Evolutionary conservation across 2,329 filamentous ascomycete genomes (phyloP).

Genomic region (Ascosphaera pollenicola): DNA sequence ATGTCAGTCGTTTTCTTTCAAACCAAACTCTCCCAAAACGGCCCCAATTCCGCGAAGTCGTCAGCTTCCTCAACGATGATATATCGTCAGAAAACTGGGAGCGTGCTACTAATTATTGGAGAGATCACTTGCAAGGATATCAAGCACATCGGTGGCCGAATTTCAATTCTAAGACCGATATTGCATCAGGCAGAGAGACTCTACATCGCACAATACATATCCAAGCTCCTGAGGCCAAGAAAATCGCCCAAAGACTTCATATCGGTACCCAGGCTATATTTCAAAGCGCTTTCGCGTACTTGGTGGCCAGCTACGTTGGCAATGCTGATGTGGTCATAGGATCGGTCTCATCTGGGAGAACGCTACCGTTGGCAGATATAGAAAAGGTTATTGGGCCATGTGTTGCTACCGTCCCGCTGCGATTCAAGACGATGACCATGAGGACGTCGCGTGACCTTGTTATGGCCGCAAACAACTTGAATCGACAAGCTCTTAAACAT

Average conservation of each 20-base stretch:
- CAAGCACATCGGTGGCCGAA: constrained; percentile 35
- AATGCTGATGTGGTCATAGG: constrained; percentile 49
- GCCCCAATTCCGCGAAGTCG: constrained; percentile 40
- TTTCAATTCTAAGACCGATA: constrained; percentile 23
- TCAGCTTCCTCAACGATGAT: constrained; percentile 23
- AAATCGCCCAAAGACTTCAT: constrained; percentile 18
- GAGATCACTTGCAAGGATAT: constrained; percentile 36
- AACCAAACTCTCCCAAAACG: constrained; percentile 15
- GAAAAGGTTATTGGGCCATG: constrained; percentile 62
- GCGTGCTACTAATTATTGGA: constrained; percentile 43
- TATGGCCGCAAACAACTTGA: constrained; percentile 38
- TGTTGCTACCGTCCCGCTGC: constrained; percentile 50
- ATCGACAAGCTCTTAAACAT: constrained; percentile 43
- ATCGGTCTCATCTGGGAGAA: constrained; percentile 62
- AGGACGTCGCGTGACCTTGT: constrained; percentile 38
- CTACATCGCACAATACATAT: constrained; percentile 14
- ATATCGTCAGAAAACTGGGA: constrained; percentile 13
- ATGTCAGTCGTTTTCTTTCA: constrained; percentile 34
- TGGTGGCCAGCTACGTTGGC: constrained; percentile 44
- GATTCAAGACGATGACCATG: constrained; percentile 34
- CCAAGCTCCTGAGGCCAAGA: constrained; percentile 13
- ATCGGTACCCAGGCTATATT: constrained; percentile 51
- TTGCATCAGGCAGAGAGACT: constrained; percentile 10
- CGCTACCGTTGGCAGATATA: constrained; percentile 44
- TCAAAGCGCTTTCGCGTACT: constrained; percentile 45